phyloP scores from a whole-genome alignment of 352 stramenopile genomes.

The Pelagophyceae sp. region DNA sequence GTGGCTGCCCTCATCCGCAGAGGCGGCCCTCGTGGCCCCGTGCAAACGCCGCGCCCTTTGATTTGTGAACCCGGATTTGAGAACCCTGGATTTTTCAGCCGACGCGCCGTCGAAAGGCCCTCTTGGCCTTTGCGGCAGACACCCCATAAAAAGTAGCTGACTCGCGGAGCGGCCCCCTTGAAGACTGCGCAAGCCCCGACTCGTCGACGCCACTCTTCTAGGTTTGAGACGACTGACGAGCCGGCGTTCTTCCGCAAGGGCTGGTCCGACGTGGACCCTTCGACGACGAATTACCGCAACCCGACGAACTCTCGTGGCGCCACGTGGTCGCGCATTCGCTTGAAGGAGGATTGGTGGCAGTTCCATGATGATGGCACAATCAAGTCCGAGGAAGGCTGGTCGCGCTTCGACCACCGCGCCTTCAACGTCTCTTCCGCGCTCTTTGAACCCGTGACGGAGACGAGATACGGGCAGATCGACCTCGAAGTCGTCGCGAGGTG shows the following conservation, averaged over 20 bases:
- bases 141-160: no score
- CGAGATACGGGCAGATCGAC: not conserved
- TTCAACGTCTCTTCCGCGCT: not conserved
- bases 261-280: constrained; percentile 3
- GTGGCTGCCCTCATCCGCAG: not conserved
- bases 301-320: not conserved
- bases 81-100: no score
- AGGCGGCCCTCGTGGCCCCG: no score
- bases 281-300: not conserved
- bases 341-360: constrained; percentile 11
- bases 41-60: no score
- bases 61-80: no score
- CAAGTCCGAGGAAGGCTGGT: constrained; percentile 8
- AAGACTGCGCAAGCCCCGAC: no score
- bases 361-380: not conserved
- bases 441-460: not conserved
- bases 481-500: not conserved
- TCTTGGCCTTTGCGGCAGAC: no score
- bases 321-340: constrained; percentile 12
- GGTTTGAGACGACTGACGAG: not conserved
- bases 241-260: not conserved
- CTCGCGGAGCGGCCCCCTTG: no score
- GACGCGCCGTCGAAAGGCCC: no score
- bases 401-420: constrained; percentile 2
- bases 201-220: no score